Evolutionary conservation across 371 early-diverging fungal species (phyloP), one percentile per base, ranked within the genome.

Genomic region (Dichotomocladium elegans): DNA sequence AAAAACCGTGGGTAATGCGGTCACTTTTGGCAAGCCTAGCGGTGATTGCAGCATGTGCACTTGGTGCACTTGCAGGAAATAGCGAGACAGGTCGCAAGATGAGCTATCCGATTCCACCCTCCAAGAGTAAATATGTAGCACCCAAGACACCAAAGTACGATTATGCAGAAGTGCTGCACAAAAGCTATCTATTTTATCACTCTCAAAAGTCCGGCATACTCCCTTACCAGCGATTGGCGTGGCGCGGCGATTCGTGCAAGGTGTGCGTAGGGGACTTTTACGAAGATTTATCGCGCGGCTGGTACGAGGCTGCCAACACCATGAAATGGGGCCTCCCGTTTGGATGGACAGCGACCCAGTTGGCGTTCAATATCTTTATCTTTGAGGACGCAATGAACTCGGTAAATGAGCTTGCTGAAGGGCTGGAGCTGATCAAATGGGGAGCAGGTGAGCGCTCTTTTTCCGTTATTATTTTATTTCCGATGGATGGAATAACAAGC

Each of bases 281-380:
- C 24, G 82, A 82, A 53, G 82, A 82, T 48, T 44, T 82, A 4
- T 73, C 74, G 0, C 73, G 73, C 29, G 82, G 71, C 15, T 82
- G 80, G 80, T 82, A 78, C 50, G 82, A 82, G 45, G 82, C 82
- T n/a, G 80, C 82, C 7, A 82, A 82, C 42, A 80, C 82, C 6
- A 80, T 82, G 80, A 82, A 82, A 44, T 82, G 80, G 80, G 82
- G 82, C 40, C 62, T 76, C 4, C 82, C 82, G 0, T 58, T 77
- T 25, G 80, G 70, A 6, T 80, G 70, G 68, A 75, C 80, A 12
- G 67, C 68, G 5, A 72, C 71, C 4, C 79, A 78, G 43, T 60
- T 80, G 21, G 79, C 77, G 2, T 82, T 77, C 55, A 80, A 79
- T 53, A 65, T 82, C 31, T 62, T 70, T 49, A 60, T 72, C 26